Evolutionary conservation across 148 eudicot genomes (phyloP).

Genomic region (Diospyros lotus): DNA sequence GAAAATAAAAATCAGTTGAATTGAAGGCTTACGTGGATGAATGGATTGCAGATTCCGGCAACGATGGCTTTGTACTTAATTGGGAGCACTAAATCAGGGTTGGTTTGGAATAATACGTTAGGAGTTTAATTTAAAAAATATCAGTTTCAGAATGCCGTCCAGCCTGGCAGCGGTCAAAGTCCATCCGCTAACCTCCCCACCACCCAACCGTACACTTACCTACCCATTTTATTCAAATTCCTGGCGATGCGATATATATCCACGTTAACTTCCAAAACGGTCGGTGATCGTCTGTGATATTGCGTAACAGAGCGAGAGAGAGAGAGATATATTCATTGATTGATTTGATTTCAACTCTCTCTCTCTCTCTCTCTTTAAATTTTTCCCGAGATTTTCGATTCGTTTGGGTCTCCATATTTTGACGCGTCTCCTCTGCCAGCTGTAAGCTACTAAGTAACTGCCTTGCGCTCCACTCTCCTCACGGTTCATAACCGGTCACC

Average conservation of each 20-base stretch:
- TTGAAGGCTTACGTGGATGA: too few relatives aligned
- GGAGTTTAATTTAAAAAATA: too few relatives aligned
- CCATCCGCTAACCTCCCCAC: conserved; percentile 12
- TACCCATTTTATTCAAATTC: conserved; percentile 3
- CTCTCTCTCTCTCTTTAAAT: neutral
- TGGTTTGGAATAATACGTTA: too few relatives aligned
- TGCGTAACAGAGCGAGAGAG: too few relatives aligned
- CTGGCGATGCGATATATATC: conserved; percentile 1
- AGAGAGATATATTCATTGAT: neutral
- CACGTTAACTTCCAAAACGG: conserved; percentile 27
- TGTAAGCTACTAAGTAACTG: conserved; percentile 34
- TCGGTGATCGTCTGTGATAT: conserved; percentile 21
- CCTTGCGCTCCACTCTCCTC: conserved; percentile 15
- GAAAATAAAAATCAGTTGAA: too few relatives aligned
- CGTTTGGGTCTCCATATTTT: neutral
- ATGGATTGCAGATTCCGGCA: too few relatives aligned
- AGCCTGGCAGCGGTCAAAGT: conserved; percentile 38
- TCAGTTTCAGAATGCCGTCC: too few relatives aligned
- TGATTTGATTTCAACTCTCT: neutral
- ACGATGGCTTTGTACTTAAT: too few relatives aligned
- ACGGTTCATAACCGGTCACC: conserved; percentile 31
- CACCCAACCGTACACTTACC: neutral
- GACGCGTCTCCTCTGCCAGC: conserved; percentile 53
- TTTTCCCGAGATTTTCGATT: too few relatives aligned
- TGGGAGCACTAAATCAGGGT: too few relatives aligned